Conservation (phyloP, 306 rosid species). For the Casuarina equisetifolia region DNA sequence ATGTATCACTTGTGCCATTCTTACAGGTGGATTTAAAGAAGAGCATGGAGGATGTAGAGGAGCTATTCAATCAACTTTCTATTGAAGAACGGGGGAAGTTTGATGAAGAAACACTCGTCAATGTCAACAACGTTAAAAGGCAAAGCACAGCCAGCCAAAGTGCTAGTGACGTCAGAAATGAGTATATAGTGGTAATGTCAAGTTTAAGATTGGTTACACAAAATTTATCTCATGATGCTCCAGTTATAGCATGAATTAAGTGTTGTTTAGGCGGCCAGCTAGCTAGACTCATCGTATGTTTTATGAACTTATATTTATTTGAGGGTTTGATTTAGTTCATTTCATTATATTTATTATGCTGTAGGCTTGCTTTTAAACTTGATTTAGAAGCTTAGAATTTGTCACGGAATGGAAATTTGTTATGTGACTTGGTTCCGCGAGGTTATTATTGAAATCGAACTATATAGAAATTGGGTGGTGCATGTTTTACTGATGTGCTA, state of each 20-base stretch:
- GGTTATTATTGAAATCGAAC: not conserved
- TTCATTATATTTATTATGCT: not conserved
- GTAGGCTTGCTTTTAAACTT: not conserved
- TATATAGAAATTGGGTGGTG: not conserved
- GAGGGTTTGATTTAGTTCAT: not conserved
- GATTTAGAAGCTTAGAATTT: not conserved
- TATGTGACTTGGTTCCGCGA: not conserved
- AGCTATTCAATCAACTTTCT: slow-evolving; percentile 89
- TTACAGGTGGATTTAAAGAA: slow-evolving; percentile 75
- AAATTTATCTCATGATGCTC: slow-evolving; percentile 7
- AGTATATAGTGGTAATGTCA: slow-evolving; percentile 85
- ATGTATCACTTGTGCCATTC: slow-evolving; percentile 27
- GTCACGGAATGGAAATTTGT: not conserved
- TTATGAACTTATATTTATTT: not conserved
- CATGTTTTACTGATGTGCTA: not conserved
- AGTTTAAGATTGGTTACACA: slow-evolving; percentile 8
- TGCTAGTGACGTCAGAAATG: slow-evolving; percentile 85
- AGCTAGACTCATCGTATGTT: not conserved
- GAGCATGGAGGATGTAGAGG: slow-evolving; percentile 87
- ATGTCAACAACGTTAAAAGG: slow-evolving; percentile 81
- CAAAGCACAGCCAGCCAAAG: slow-evolving; percentile 73
- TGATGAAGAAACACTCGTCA: slow-evolving; percentile 94
- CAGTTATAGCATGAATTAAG: slow-evolving; percentile 15
- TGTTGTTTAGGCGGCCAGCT: slow-evolving; percentile 11
- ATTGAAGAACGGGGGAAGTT: slow-evolving; percentile 98